Evolutionary conservation across 495 filamentous ascomycete genomes (phyloP).

Genomic region (Penicillium ochrochloron): DNA sequence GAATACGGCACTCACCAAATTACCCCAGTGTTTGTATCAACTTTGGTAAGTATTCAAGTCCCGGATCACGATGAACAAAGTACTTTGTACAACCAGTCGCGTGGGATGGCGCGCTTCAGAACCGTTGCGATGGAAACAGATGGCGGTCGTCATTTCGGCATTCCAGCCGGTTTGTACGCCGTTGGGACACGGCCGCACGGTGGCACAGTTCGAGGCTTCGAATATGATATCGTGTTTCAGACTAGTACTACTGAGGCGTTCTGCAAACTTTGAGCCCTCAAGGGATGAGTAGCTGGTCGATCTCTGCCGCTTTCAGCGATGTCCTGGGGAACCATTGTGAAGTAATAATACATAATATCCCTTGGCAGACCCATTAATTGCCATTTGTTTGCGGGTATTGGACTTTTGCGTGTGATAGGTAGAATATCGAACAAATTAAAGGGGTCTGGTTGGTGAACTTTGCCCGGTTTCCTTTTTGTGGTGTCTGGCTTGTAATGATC

Average conservation of each 20-base stretch:
- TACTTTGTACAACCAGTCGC: neutral
- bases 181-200: neutral
- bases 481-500: neutral
- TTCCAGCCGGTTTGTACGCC: slow-evolving; percentile 7
- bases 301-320: neutral
- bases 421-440: neutral
- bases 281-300: slow-evolving; percentile 19
- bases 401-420: slow-evolving; percentile 13
- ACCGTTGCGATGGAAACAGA: slow-evolving; percentile 31
- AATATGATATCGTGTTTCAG: slow-evolving; percentile 26
- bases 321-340: slow-evolving; percentile 7
- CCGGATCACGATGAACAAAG: neutral
- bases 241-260: slow-evolving; percentile 17
- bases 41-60: neutral
- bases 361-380: slow-evolving; percentile 8
- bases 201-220: slow-evolving; percentile 6
- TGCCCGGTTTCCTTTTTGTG: slow-evolving; percentile 1
- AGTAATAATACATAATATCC: neutral
- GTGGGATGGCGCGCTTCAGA: slow-evolving; percentile 5
- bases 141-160: slow-evolving; percentile 24
- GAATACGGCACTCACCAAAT: neutral
- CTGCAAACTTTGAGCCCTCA: slow-evolving; percentile 15
- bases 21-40: neutral
- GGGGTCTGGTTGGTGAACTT: slow-evolving; percentile 1
- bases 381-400: neutral